phyloP scores from a whole-genome alignment of 768 basidiomycete genomes.

The Pisolithus microcarpus region DNA sequence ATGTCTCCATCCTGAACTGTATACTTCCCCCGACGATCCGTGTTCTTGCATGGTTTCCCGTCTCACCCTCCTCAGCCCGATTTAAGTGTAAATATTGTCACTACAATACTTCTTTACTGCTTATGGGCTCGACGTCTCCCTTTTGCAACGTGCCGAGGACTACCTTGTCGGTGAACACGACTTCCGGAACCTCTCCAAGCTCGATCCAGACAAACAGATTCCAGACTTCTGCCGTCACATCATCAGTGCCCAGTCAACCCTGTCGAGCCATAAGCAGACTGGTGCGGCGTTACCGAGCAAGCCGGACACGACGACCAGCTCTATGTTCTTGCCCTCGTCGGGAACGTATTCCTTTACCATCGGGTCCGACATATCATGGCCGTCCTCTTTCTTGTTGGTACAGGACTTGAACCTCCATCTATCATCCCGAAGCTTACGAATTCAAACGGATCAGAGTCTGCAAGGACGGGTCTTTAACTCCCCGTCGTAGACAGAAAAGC shows the following conservation, averaged over 20 bases:
- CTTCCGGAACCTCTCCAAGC: conserved; percentile 91
- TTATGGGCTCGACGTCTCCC: conserved; percentile 54
- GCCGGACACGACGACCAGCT: conserved; percentile 18
- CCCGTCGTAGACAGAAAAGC: conserved; percentile 68
- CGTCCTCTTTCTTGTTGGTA: conserved; percentile 80
- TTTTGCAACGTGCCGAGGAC: conserved; percentile 70
- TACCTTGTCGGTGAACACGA: conserved; percentile 84
- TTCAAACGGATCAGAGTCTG: conserved; percentile 33
- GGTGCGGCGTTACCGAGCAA: conserved; percentile 10
- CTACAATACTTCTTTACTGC: conserved; percentile 94
- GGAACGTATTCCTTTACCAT: conserved; percentile 88
- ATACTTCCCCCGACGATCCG: conserved; percentile 87
- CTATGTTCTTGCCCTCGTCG: conserved; percentile 78
- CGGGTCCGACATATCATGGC: conserved; percentile 96
- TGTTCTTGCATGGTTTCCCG: conserved; percentile 90
- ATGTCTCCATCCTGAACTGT: conserved; percentile 75
- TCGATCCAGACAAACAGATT: conserved; percentile 89
- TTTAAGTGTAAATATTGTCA: conserved; percentile 83
- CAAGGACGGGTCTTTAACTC: conserved; percentile 20
- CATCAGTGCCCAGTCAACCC: conserved; percentile 53
- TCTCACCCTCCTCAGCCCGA: conserved; percentile 67
- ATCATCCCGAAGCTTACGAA: conserved; percentile 72
- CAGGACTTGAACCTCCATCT: conserved; percentile 68
- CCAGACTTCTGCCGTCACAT: conserved; percentile 69
- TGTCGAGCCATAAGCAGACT: conserved; percentile 18